Conservation (phyloP, 768 basidiomycete genomes). For the Xerocomus potaroensis region DNA sequence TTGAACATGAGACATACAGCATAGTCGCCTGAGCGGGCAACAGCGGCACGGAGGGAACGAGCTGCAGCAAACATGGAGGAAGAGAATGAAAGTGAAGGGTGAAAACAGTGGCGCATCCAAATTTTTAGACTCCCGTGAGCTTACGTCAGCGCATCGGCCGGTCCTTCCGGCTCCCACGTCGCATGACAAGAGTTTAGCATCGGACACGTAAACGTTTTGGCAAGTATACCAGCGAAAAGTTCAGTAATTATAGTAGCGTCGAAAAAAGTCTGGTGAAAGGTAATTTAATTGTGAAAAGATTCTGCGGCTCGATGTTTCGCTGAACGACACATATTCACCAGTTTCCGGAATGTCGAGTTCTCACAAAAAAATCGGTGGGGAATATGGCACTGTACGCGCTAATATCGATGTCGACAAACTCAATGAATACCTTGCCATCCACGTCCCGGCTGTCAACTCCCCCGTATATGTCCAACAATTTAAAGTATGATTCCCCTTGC, state of each 20-base stretch:
- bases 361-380: slow-evolving; percentile 59
- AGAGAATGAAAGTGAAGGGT: slow-evolving; percentile 33
- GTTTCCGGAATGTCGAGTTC: slow-evolving; percentile 18
- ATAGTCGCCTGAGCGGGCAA: slow-evolving; percentile 58
- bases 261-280: no score
- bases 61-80: slow-evolving; percentile 71
- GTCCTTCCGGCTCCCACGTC: slow-evolving; percentile 12
- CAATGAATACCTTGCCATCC: slow-evolving; percentile 57
- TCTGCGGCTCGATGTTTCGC: no score
- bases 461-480: slow-evolving; percentile 89
- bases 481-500: no score
- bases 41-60: slow-evolving; percentile 58
- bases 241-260: not conserved
- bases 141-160: slow-evolving; percentile 22
- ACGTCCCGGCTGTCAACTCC: slow-evolving; percentile 50
- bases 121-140: slow-evolving; percentile 40
- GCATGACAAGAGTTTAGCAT: not conserved
- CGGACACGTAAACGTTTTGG: no score
- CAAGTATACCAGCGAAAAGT: not conserved
- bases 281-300: no score
- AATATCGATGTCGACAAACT: slow-evolving; percentile 60
- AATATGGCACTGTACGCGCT: slow-evolving; percentile 71
- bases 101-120: slow-evolving; percentile 35
- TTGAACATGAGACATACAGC: slow-evolving; percentile 41
- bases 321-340: no score